Conservation (phyloP, 768 basidiomycete genomes). For the Lactarius indigo region DNA sequence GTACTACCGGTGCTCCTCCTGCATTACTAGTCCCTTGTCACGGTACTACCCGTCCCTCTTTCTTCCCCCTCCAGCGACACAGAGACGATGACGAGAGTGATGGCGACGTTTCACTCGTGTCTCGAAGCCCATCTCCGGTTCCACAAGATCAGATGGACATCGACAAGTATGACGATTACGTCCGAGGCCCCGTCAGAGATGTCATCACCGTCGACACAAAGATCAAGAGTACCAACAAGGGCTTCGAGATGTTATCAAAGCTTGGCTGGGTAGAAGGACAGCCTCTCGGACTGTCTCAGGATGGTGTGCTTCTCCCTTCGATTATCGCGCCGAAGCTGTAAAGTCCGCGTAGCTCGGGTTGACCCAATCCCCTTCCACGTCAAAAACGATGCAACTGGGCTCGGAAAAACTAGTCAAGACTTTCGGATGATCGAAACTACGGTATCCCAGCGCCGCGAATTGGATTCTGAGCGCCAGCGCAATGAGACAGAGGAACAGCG, state of each 20-base stretch:
- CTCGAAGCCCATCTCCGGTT: slow-evolving; percentile 71
- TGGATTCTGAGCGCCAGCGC: slow-evolving; percentile 78
- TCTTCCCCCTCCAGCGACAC: slow-evolving; percentile 58
- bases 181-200: slow-evolving; percentile 50
- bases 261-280: slow-evolving; percentile 82
- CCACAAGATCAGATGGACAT: slow-evolving; percentile 48
- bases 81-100: slow-evolving; percentile 50
- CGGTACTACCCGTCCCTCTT: slow-evolving; percentile 34
- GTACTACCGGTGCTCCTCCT: slow-evolving; percentile 47
- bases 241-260: slow-evolving; percentile 75
- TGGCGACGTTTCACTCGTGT: slow-evolving; percentile 69
- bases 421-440: slow-evolving; percentile 82
- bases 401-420: slow-evolving; percentile 78
- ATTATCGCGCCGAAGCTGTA: slow-evolving; percentile 1
- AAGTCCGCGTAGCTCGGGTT: slow-evolving; percentile 54
- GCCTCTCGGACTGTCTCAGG: slow-evolving; percentile 69
- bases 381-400: slow-evolving; percentile 72
- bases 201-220: slow-evolving; percentile 78
- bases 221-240: slow-evolving; percentile 75
- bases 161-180: slow-evolving; percentile 65
- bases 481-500: slow-evolving; percentile 81
- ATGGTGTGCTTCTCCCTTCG: slow-evolving; percentile 46
- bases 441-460: slow-evolving; percentile 72
- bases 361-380: slow-evolving; percentile 82
- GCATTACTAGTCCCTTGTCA: slow-evolving; percentile 29